Percentiles rank a stretch among this genome's conserved stretches.
These are phyloP conservation scores for Trichoderma sp. DNA, from an alignment of 2,329 filamentous ascomycete species.

Conservation along the genomic window DNA sequence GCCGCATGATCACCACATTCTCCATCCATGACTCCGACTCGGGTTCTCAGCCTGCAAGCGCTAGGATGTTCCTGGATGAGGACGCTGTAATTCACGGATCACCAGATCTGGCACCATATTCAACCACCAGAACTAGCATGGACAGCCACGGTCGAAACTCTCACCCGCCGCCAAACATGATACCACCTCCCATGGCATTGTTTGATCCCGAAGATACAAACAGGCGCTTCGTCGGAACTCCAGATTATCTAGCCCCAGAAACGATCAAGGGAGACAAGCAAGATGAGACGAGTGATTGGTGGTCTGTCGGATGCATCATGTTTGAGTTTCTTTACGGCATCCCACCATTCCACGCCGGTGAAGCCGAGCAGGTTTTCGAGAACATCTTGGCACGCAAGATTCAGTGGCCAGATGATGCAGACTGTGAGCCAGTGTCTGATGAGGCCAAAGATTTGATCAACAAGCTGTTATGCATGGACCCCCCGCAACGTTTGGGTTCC, in stretches of 20 bases:
- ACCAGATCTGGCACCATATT: slow-evolving; percentile 64
- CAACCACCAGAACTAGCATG: slow-evolving; percentile 32
- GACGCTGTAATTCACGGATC: slow-evolving; percentile 72
- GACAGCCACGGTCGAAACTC: slow-evolving; percentile 37
- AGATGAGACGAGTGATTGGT: slow-evolving; percentile 99
- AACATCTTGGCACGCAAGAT: slow-evolving; percentile 90
- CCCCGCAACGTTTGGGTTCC: slow-evolving; percentile 75
- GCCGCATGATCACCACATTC: slow-evolving; percentile 78
- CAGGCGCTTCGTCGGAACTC: slow-evolving; percentile 91
- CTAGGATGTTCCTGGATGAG: slow-evolving; percentile 68
- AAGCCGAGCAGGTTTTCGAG: slow-evolving; percentile 92
- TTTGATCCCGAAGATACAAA: slow-evolving; percentile 95
- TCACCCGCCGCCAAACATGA: slow-evolving; percentile 60
- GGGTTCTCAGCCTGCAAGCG: slow-evolving; percentile 43
- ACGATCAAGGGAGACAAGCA: slow-evolving; percentile 94
- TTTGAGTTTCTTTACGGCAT: slow-evolving; percentile 95
- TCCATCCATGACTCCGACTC: slow-evolving; percentile 63
- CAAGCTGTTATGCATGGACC: slow-evolving; percentile 81
- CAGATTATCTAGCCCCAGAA: slow-evolving; percentile 94
- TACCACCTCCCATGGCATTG: slow-evolving; percentile 88
- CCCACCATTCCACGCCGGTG: slow-evolving; percentile 87
- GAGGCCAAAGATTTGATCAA: slow-evolving; percentile 96
- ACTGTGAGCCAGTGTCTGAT: slow-evolving; percentile 69
- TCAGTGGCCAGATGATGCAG: slow-evolving; percentile 83
- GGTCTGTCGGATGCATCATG: slow-evolving; percentile 97